Evolutionary conservation across 2,329 filamentous ascomycete species (phyloP).

Genomic region (Mycocentrospora acerina): DNA sequence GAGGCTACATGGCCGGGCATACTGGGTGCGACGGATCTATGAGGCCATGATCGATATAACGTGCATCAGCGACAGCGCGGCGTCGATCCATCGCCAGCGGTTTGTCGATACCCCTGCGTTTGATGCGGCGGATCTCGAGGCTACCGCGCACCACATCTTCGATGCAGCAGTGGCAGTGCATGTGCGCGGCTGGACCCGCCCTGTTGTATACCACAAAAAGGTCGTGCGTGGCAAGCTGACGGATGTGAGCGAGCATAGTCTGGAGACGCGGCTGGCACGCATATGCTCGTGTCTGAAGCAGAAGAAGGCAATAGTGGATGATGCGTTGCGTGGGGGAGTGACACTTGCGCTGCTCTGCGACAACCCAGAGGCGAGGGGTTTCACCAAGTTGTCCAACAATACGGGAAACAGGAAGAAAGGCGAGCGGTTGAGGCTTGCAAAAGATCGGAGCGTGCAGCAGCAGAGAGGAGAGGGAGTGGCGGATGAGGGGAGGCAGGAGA

Average conservation of each 20-base stretch:
- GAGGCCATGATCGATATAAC: conserved; percentile 30
- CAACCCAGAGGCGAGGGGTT: conserved; percentile 22
- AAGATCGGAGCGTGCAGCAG: neutral
- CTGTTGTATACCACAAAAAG: conserved; percentile 25
- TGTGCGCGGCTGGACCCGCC: conserved; percentile 23
- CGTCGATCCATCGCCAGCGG: conserved; percentile 19
- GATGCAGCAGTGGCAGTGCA: conserved; percentile 27
- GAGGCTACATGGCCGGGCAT: conserved; percentile 22
- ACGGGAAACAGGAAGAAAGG: conserved; percentile 23
- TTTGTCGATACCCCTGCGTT: conserved; percentile 12
- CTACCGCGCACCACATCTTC: conserved; percentile 33
- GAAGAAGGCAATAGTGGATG: conserved; percentile 29
- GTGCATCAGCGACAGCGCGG: conserved; percentile 15
- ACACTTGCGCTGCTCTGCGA: conserved; percentile 24
- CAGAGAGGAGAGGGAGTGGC: neutral
- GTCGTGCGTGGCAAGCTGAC: conserved; percentile 23
- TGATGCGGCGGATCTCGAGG: conserved; percentile 24
- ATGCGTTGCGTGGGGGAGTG: conserved; percentile 28
- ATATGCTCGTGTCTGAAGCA: conserved; percentile 23
- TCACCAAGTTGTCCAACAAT: conserved; percentile 28
- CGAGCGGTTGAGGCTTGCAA: conserved; percentile 8
- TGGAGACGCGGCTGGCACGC: conserved; percentile 21
- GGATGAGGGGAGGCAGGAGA: neutral
- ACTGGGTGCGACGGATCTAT: conserved; percentile 36
- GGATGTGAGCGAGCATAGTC: conserved; percentile 15